Evolutionary conservation across 129 eudicot genomes (phyloP), one percentile per base, ranked within the genome.

Genomic region (Saussurea involucrata): DNA sequence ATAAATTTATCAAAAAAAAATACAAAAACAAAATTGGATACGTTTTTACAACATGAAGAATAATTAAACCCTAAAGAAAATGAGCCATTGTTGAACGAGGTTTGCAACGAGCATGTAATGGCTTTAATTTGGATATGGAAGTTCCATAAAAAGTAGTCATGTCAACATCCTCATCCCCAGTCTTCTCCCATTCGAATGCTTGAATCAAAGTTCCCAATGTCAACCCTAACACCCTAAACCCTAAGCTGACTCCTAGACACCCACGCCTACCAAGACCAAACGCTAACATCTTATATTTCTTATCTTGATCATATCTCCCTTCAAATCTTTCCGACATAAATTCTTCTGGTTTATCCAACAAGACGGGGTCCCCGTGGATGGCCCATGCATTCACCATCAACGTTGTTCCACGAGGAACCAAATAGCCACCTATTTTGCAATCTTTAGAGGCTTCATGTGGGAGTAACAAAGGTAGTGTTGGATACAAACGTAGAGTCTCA

Each of bases 61-160:
- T 13, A 46, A 15, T 46, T 12, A 40, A 46, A 12, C n/a, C 57
- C 13, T 46, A 46, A 6, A 46, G 4, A 46, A 46, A 46, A 46
- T 13, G 17, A 17, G 32, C 58, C 28, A 57, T 75, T 68, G 42
- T 15, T 7, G 66, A 5, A 21, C 83, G 24, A 20, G 81, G 78
- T 49, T 22, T 63, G 53, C 90, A 80, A 75, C 76, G 49, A 5
- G 82, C 89, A 75, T 77, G 83, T 27, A 81, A 33, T 8, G 85
- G 74, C 73, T 77, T 77, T 2, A 34, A 66, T 78, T 86, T 86
- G 1, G 78, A 67, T 68, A 85, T 36, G 8, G 82, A 76, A 46
- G 83, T 13, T 27, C 77, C 83, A 63, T 72, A 42, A 13, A 75
- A 60, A 20, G 75, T 65, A 8, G 57, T 33, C 67, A 73, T 22